A percentile compares a stretch with the other conserved stretches of the same genome.
These are phyloP conservation scores for Penicillium roqueforti DNA, from an alignment of 495 filamentous ascomycete species.

Conservation along the genomic window DNA sequence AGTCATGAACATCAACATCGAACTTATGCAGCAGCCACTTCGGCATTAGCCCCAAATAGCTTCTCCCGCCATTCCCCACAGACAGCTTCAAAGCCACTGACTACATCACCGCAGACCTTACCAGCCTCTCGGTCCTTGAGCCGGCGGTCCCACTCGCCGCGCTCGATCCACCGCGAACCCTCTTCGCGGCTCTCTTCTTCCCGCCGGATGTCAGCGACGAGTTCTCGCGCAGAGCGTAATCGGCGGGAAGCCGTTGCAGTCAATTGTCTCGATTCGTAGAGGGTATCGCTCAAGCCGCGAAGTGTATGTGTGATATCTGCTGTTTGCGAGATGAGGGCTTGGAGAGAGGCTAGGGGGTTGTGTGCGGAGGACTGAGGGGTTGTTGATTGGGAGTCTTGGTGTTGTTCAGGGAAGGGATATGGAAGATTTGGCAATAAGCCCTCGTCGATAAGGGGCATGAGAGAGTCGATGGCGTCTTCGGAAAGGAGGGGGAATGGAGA, in stretches of 20 bases:
- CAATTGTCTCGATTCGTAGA: slow-evolving; percentile 91
- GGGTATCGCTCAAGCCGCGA: slow-evolving; percentile 79
- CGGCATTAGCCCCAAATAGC: slow-evolving; percentile 43
- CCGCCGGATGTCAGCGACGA: slow-evolving; percentile 74
- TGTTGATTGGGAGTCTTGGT: slow-evolving; percentile 42
- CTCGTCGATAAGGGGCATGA: slow-evolving; percentile 62
- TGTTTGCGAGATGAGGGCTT: slow-evolving; percentile 55
- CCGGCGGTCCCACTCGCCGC: slow-evolving; percentile 74
- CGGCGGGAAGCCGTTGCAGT: slow-evolving; percentile 72
- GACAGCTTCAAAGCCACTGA: slow-evolving; percentile 85
- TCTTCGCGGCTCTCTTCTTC: slow-evolving; percentile 80
- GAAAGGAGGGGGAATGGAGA: slow-evolving; percentile 52
- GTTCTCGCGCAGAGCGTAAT: slow-evolving; percentile 69
- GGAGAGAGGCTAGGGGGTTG: slow-evolving; percentile 51
- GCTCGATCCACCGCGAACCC: slow-evolving; percentile 73
- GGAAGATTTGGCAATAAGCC: slow-evolving; percentile 46
- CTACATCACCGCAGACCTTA: slow-evolving; percentile 74
- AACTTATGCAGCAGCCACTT: slow-evolving; percentile 36
- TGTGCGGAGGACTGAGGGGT: slow-evolving; percentile 30
- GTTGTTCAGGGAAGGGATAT: slow-evolving; percentile 49
- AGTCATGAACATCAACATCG: slow-evolving; percentile 8
- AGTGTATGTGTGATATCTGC: slow-evolving; percentile 74
- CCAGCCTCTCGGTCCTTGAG: slow-evolving; percentile 72
- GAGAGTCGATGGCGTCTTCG: slow-evolving; percentile 61
- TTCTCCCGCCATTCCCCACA: slow-evolving; percentile 63